Base-by-base conservation (phyloP, 371 early-diverging fungal species). In the Mortierella sp. region DNA sequence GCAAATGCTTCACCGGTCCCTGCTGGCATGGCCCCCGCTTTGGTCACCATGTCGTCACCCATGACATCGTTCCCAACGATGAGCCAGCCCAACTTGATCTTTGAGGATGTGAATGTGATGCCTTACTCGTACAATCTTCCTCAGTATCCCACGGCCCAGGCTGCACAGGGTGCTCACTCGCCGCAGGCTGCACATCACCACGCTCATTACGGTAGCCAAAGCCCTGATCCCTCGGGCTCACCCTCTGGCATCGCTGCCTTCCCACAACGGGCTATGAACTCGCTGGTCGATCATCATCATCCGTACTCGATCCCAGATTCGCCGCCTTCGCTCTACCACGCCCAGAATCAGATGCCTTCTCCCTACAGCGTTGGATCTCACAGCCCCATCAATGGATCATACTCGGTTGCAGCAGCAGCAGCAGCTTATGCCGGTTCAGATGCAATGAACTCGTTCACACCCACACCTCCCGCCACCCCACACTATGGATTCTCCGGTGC, bases 31-130 rank as follows among this genome's bases (percentile, higher is more conserved):
- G 73, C 73, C n/a, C 73, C 73, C 10, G 68, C 74, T 4, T 49
- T 74, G 69, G 74, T 69, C 50, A 74, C 74, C 38, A 72, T 76
- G 70, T 64, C 76, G 60, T 67, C 73, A 21, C 74, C 74, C 13
- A 59, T 76, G 62, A 69, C 76, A 0, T 69, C 76, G n/a, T 69
- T 76, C 61, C 55, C 76, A 28, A 61, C 69, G 24, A 69, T 76
- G 69, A 68, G 65, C 51, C 70, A 76, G 62, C 61, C 69, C 23
- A 67, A 49, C 18, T 42, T 74, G 62, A 74, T 68, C 49, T 64
- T 68, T 50, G 74, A 74, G 23, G 68, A 73, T 4, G 34, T 57
- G 21, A 69, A 73, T 4, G 34, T 57, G 21, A 69, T 76, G 70
- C 66, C 76, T n/a, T 76, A 76, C 59, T 59, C 76, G 0, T 76